Base-by-base conservation (phyloP, 2,329 filamentous ascomycete genomes). In the Penicillium brasilianum region DNA sequence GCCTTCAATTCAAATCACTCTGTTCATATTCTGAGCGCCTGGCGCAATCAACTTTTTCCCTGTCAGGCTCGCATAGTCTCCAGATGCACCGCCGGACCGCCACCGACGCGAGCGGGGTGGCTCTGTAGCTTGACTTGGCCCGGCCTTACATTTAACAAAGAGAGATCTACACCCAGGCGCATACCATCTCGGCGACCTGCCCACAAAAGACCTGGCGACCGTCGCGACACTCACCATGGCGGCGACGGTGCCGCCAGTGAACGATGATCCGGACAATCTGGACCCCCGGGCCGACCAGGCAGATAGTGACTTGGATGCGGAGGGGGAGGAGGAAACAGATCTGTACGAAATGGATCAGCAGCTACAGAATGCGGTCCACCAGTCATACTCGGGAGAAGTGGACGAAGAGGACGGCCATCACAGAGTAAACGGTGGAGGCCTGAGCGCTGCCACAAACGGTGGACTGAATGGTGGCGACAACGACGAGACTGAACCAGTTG, bases 251-350 rank as follows among this genome's bases (percentile, higher is more conserved):
- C 74, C 74, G 72, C 73, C 75, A 70, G 71, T 72, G 61, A 71
- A 74, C 65, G 71, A 77, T 62, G 73, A 77, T 64, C 68, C 71
- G 50, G 69, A 64, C 50, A 67, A 71, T 58, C 66, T 72, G 60
- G 72, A 73, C 64, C 67, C 71, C 43, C 70, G 70, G 36, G 60
- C 69, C 34, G 75, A 78, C 57, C 61, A 72, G 61, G 68, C 73
- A 46, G 77, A 78, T 59, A 80, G 78, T 64, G 78, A 80, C 56
- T 74, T 76, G 66, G 78, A 80, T 61, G 78, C 78, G 20, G 78
- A 80, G 59, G 78, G 78, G n/a, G 77, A 80, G 61, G 77, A 80
- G 51, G 77, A 78, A 57, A 76, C 77, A 16, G 77, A 79, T 57
- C 58, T 79, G 34, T 78, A 78, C 57, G 71, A 73, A 49, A 75